phyloP scores from a whole-genome alignment of 2,329 filamentous ascomycete species.

The Penicillium verrucosum region DNA sequence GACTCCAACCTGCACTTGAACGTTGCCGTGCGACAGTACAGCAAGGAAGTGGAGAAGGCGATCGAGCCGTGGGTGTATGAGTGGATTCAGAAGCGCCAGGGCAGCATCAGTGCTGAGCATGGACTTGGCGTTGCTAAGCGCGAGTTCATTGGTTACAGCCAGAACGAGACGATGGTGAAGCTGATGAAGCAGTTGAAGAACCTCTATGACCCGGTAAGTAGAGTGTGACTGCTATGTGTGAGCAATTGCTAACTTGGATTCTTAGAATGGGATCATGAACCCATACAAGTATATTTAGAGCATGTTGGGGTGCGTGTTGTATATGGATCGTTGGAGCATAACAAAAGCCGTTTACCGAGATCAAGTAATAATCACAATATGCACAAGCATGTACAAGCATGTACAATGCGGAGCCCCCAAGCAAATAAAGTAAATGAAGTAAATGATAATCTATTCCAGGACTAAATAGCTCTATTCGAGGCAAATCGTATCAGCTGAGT shows the following conservation, averaged over 20 bases:
- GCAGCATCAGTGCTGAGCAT: constrained; percentile 96
- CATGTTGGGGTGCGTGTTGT: not conserved
- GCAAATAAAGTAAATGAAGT: not conserved
- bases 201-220: constrained; percentile 85
- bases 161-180: constrained; percentile 78
- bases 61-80: constrained; percentile 97
- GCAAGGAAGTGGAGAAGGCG: constrained; percentile 78
- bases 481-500: constrained; percentile 3
- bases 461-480: too few relatives aligned
- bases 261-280: constrained; percentile 95
- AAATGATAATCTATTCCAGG: not conserved
- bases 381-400: not conserved
- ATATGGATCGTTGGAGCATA: not conserved
- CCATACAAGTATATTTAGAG: constrained; percentile 86
- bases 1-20: constrained; percentile 95
- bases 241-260: constrained; percentile 16
- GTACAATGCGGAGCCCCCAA: not conserved
- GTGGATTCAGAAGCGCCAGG: constrained; percentile 83
- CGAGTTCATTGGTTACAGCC: constrained; percentile 89
- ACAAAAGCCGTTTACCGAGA: not conserved
- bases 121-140: constrained; percentile 94
- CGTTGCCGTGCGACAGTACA: constrained; percentile 75
- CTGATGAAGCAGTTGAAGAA: constrained; percentile 96
- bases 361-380: not conserved
- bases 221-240: not conserved